phyloP scores from a whole-genome alignment of 2,329 filamentous ascomycete genomes.

The Alternaria triticina region DNA sequence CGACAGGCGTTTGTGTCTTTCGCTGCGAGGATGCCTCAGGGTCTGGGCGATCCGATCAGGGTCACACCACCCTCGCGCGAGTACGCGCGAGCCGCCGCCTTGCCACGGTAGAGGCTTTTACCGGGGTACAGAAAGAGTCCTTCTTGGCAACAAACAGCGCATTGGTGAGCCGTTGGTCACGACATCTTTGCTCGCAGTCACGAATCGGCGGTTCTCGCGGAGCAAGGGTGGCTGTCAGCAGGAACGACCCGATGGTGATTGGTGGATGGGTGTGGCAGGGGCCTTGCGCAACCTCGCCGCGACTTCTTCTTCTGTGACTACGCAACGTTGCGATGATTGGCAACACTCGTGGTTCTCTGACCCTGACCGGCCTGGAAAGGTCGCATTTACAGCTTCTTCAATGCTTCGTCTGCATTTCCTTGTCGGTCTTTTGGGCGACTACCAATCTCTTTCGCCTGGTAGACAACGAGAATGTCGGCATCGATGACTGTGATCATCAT shows the following conservation, averaged over 20 bases:
- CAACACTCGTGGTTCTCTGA: neutral
- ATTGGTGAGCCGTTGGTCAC: constrained; percentile 23
- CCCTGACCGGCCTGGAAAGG: neutral
- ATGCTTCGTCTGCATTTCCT: neutral
- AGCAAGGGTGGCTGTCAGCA: neutral
- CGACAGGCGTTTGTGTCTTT: too few relatives aligned
- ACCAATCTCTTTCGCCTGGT: neutral
- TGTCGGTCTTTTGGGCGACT: neutral
- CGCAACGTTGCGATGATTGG: neutral
- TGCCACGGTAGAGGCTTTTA: constrained; percentile 6
- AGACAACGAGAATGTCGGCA: neutral
- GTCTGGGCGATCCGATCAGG: neutral
- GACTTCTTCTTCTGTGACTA: neutral
- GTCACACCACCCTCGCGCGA: constrained; percentile 36
- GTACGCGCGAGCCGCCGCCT: constrained; percentile 2
- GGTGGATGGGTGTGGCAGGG: neutral
- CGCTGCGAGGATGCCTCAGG: neutral
- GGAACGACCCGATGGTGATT: neutral
- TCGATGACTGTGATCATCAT: neutral
- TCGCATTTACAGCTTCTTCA: too few relatives aligned
- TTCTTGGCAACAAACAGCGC: neutral
- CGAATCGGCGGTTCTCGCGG: constrained; percentile 14
- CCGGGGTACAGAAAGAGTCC: neutral
- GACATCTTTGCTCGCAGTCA: constrained; percentile 21
- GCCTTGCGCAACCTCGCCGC: neutral